Percentiles rank a stretch among this genome's conserved stretches.
These are phyloP conservation scores for Syzygium malaccense DNA, from an alignment of 441 rosid species.

Conservation along the genomic window DNA sequence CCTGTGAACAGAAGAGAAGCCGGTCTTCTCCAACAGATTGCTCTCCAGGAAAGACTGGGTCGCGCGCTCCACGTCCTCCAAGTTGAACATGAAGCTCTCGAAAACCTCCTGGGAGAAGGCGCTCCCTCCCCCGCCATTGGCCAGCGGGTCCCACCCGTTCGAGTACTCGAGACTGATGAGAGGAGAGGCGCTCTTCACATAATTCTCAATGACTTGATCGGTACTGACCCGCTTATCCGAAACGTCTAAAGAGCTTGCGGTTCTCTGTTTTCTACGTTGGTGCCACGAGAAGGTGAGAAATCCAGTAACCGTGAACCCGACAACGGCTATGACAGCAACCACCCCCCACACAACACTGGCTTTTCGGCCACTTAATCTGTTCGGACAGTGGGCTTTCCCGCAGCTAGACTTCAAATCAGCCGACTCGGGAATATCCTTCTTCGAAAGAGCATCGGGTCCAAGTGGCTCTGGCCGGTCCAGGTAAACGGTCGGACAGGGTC, in stretches of 20 bases:
- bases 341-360: not conserved
- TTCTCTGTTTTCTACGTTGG: constrained; percentile 2
- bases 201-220: not conserved
- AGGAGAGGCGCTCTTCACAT: not conserved
- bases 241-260: not conserved
- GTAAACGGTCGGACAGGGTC: not conserved
- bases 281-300: constrained; percentile 1
- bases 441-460: not conserved
- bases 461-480: not conserved
- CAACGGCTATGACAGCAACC: not conserved
- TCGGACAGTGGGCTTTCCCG: not conserved
- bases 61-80: constrained; percentile 16
- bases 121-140: constrained; percentile 4
- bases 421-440: not conserved
- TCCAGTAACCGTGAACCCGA: not conserved
- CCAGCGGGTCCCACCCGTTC: constrained; percentile 14
- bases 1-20: constrained; percentile 4
- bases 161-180: constrained; percentile 16
- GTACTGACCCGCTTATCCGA: not conserved
- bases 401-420: constrained; percentile 1
- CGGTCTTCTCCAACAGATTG: constrained; percentile 8
- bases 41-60: constrained; percentile 15
- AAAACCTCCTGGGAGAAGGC: constrained; percentile 12
- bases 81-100: constrained; percentile 15
- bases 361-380: not conserved